These are phyloP conservation scores for Scheffersomyces segobiensis DNA, from an alignment of 1,139 yeast genomes.

Conservation along the genomic window DNA sequence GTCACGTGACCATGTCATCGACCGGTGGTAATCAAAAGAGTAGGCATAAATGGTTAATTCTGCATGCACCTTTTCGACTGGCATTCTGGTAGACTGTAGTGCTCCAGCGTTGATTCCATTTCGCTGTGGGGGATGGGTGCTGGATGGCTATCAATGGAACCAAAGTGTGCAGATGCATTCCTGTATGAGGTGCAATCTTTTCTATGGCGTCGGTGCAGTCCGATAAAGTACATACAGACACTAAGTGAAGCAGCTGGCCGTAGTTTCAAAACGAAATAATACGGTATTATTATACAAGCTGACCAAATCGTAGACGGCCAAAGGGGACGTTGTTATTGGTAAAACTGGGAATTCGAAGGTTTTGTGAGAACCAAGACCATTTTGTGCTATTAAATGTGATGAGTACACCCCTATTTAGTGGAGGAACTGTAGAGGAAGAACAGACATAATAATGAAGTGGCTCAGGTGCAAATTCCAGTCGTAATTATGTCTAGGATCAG, in stretches of 20 bases:
- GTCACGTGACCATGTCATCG: not conserved
- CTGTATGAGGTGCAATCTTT: not conserved
- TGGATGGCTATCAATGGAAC: not conserved
- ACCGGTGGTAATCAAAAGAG: no score
- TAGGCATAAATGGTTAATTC: not conserved
- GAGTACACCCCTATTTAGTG: not conserved
- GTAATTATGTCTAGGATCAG: not conserved
- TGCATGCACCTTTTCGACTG: not conserved
- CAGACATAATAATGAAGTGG: not conserved
- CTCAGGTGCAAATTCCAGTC: not conserved
- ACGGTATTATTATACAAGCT: not conserved
- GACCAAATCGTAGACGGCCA: not conserved
- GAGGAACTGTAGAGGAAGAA: not conserved
- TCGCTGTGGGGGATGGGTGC: not conserved
- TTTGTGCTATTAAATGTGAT: not conserved
- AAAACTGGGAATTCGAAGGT: not conserved
- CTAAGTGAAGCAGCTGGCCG: not conserved
- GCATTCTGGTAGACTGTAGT: not conserved
- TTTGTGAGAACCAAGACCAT: not conserved
- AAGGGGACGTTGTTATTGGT: not conserved
- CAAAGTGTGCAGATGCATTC: not conserved
- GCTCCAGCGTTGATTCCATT: not conserved
- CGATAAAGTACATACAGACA: not conserved
- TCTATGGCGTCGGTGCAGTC: not conserved
- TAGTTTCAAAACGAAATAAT: not conserved